Evolutionary conservation across 352 stramenopile species (phyloP), one percentile per base, ranked within the genome.

Genomic region (Globisporangium middletonii): DNA sequence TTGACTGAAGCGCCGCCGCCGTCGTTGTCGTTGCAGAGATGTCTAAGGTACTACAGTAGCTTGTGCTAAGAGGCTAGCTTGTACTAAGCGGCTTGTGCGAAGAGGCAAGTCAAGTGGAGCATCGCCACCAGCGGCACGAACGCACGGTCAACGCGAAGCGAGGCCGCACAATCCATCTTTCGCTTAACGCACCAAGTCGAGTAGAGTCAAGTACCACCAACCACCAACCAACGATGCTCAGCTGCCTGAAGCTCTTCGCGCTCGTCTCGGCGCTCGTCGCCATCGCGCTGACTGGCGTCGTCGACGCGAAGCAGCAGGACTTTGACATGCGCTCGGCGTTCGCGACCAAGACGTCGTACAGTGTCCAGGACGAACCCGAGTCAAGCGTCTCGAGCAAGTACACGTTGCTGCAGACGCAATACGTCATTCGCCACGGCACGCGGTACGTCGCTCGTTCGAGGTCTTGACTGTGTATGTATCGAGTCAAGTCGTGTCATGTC

Each of bases 351-450:
- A 77, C 69, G 4, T 23, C 45, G 50, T 77, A 77, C 52, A 69
- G 65, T 62, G 54, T 71, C 54, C 69, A 77, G 54, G 53, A 57
- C 28, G 26, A n/a, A 6, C 47, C 26, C 19, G 13, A 49, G 4
- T 41, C n/a, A 11, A 12, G 11, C 52, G 12, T 1, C 2, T 27
- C 30, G 15, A 9, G 43, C 13, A 43, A 51, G 27, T 51, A 51
- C 45, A 38, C 49, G 16, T 59, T 86, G 35, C 37, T 86, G 13
- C 78, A 88, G 50, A 68, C 73, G 50, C 75, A 88, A 52, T 60
- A 83, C 57, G 71, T 88, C 33, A 75, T 58, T 43, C 73, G 77
- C 18, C 77, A 86, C 33, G 77, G 77, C 45, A 79, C 71, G 41
- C 69, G 77, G 71, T 87, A 55, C 11, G 57, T 59, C 33, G 12